phyloP scores from a whole-genome alignment of 768 basidiomycete species.

The Suillus spraguei region DNA sequence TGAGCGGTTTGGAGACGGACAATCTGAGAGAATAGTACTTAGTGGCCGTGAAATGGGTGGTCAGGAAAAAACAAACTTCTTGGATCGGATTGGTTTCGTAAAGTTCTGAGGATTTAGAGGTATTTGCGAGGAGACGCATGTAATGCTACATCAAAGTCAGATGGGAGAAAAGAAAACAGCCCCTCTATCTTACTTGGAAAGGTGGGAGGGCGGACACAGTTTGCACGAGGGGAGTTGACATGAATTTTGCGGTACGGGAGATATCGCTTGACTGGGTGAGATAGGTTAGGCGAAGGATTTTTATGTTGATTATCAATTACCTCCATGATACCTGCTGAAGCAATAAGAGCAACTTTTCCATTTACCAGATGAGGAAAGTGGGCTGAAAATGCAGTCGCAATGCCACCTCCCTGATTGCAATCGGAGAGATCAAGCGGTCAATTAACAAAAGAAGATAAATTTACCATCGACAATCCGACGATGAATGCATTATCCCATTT shows the following conservation, averaged over 20 bases:
- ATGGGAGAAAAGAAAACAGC: neutral
- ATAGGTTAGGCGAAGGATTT: neutral
- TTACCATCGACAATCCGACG: slow-evolving; percentile 77
- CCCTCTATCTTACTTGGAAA: slow-evolving; percentile 50
- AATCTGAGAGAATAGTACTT: slow-evolving; percentile 43
- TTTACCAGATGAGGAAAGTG: slow-evolving; percentile 75
- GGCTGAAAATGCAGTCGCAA: slow-evolving; percentile 70
- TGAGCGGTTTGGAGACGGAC: slow-evolving; percentile 80
- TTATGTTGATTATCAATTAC: slow-evolving; percentile 34
- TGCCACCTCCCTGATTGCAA: slow-evolving; percentile 62
- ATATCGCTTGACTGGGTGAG: slow-evolving; percentile 56
- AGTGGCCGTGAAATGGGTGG: neutral
- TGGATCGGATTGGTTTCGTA: slow-evolving; percentile 38
- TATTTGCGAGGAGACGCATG: slow-evolving; percentile 50
- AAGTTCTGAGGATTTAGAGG: slow-evolving; percentile 24
- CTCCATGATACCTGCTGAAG: slow-evolving; percentile 71
- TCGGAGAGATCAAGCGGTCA: neutral
- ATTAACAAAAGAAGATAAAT: slow-evolving; percentile 2
- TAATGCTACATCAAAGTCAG: slow-evolving; percentile 42
- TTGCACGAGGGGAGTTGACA: slow-evolving; percentile 78
- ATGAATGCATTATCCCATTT: slow-evolving; percentile 69
- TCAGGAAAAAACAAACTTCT: slow-evolving; percentile 37
- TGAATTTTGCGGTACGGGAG: slow-evolving; percentile 74
- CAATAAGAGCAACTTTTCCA: slow-evolving; percentile 64
- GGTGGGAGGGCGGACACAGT: slow-evolving; percentile 61